A percentile compares a stretch with the other conserved stretches of the same genome.
phyloP scores from a whole-genome alignment of 352 stramenopile genomes.

The Peronosclerospora sorghi region DNA sequence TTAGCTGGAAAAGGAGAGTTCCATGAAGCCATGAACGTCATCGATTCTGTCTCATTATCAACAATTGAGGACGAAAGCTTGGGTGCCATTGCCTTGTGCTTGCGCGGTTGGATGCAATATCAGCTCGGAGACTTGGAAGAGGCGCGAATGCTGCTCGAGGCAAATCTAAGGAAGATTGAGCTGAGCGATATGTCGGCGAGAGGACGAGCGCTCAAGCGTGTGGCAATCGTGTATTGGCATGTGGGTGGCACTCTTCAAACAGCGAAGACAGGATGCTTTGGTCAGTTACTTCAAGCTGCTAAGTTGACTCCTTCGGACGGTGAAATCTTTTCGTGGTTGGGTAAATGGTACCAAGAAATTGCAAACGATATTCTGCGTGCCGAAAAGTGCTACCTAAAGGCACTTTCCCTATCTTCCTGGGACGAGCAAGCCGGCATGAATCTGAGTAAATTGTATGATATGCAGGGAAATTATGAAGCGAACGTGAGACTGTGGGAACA shows the following conservation, averaged over 20 bases:
- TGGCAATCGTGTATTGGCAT: slow-evolving; percentile 73
- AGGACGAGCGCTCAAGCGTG: slow-evolving; percentile 43
- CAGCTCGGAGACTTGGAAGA: slow-evolving; percentile 24
- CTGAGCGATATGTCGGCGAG: slow-evolving; percentile 7
- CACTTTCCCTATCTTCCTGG: slow-evolving; percentile 40
- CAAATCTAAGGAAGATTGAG: slow-evolving; percentile 21
- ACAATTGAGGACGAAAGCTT: slow-evolving; percentile 14
- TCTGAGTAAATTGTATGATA: slow-evolving; percentile 60
- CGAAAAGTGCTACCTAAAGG: slow-evolving; percentile 82
- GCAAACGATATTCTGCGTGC: slow-evolving; percentile 49
- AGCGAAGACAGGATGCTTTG: slow-evolving; percentile 58
- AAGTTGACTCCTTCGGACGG: slow-evolving; percentile 58
- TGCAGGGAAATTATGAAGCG: slow-evolving; percentile 47
- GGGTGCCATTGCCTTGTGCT: slow-evolving; percentile 12
- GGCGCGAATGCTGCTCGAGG: slow-evolving; percentile 29
- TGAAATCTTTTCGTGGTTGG: slow-evolving; percentile 62
- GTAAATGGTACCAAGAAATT: slow-evolving; percentile 65
- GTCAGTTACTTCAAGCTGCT: slow-evolving; percentile 49
- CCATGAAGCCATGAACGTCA: slow-evolving; percentile 20
- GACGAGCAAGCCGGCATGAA: slow-evolving; percentile 48
- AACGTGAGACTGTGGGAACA: slow-evolving; percentile 65
- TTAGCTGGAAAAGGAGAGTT: slow-evolving; percentile 21
- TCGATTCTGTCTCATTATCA: slow-evolving; percentile 18
- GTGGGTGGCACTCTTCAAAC: slow-evolving; percentile 31
- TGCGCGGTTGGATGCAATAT: slow-evolving; percentile 43